Percentiles rank a stretch among this genome's conserved stretches.
Conservation (phyloP, 2,329 filamentous ascomycete genomes). For the Cytospora chrysosperma region DNA sequence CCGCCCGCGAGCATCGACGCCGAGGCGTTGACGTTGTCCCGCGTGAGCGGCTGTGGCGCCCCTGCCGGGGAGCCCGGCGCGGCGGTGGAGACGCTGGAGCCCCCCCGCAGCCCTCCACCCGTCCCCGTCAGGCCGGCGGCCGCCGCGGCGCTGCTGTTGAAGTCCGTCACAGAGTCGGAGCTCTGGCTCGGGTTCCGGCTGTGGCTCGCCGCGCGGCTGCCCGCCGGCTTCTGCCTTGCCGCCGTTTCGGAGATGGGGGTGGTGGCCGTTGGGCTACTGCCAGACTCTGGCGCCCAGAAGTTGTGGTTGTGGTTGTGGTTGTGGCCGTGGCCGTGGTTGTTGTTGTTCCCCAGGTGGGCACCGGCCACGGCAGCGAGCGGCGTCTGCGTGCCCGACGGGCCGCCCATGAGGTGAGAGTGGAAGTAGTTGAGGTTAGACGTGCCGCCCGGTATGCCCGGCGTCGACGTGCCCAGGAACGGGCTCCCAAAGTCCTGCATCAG, state of each 20-base stretch:
- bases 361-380: constrained; percentile 78
- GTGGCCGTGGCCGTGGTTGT: constrained; percentile 29
- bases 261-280: constrained; percentile 27
- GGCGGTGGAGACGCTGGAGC: constrained; percentile 62
- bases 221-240: constrained; percentile 8
- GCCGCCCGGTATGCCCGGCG: constrained; percentile 66
- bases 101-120: constrained; percentile 46
- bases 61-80: constrained; percentile 50
- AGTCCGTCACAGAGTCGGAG: constrained; percentile 47
- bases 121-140: constrained; percentile 25
- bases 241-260: constrained; percentile 7
- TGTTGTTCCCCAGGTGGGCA: constrained; percentile 56
- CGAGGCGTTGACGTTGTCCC: constrained; percentile 43
- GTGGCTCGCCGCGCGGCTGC: constrained; percentile 35
- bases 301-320: constrained; percentile 39
- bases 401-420: constrained; percentile 70
- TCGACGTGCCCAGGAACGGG: constrained; percentile 60
- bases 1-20: constrained; percentile 32
- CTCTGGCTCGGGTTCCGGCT: constrained; percentile 47
- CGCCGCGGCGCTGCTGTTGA: constrained; percentile 26
- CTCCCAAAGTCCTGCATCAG: constrained; percentile 45
- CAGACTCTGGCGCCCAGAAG: constrained; percentile 41
- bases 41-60: constrained; percentile 57
- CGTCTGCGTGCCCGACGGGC: constrained; percentile 73
- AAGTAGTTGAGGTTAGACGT: constrained; percentile 81